phyloP scores from a whole-genome alignment of 2,329 filamentous ascomycete species.

The Celoporthe dispersa region DNA sequence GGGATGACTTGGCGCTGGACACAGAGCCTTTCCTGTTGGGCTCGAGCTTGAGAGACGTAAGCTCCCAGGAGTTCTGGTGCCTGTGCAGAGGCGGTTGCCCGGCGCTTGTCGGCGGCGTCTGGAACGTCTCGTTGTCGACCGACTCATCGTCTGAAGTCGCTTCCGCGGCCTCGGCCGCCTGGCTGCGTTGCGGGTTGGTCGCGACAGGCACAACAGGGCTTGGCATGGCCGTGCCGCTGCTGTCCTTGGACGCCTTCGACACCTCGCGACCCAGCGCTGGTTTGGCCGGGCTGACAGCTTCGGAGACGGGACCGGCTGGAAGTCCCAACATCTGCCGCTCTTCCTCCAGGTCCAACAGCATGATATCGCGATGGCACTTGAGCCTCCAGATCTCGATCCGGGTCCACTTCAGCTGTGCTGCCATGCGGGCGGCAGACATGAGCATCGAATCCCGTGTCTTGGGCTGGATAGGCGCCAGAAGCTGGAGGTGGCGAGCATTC shows the following conservation, averaged over 20 bases:
- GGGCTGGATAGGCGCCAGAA: conserved; percentile 88
- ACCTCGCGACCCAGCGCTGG: conserved; percentile 36
- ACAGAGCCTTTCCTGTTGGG: conserved; percentile 47
- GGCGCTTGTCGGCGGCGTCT: conserved; percentile 52
- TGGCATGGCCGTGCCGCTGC: conserved; percentile 37
- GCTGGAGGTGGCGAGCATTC: conserved; percentile 87
- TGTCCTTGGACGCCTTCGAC: conserved; percentile 43
- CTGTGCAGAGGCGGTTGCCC: conserved; percentile 44
- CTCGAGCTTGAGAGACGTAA: conserved; percentile 43
- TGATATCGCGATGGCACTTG: conserved; percentile 87
- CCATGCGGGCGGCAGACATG: conserved; percentile 80
- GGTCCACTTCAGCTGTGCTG: conserved; percentile 92
- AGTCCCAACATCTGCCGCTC: conserved; percentile 57
- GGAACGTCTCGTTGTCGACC: conserved; percentile 50
- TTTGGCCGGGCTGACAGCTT: conserved; percentile 30
- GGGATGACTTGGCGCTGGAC: conserved; percentile 48
- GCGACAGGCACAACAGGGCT: conserved; percentile 43
- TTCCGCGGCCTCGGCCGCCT: conserved; percentile 36
- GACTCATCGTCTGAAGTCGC: conserved; percentile 43
- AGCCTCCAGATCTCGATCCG: conserved; percentile 91
- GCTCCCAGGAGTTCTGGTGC: conserved; percentile 49
- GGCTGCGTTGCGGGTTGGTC: conserved; percentile 39
- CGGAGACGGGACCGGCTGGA: conserved; percentile 34
- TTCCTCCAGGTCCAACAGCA: conserved; percentile 83
- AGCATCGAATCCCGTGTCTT: conserved; percentile 86